phyloP scores from a whole-genome alignment of 805 yeast species.

The Zygotorulaspora danielsina region DNA sequence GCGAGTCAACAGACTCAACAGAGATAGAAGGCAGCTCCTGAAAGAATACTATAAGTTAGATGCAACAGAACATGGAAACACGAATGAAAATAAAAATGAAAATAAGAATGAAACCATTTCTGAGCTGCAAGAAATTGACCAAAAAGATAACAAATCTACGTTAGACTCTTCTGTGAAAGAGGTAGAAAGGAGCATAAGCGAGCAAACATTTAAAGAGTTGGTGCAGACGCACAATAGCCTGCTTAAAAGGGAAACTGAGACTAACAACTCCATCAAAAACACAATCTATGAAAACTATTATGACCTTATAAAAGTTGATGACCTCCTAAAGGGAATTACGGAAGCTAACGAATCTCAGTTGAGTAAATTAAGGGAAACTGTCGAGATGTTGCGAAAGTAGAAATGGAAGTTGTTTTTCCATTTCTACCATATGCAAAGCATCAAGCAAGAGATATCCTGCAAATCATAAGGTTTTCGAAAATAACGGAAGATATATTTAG shows the following conservation, averaged over 20 bases:
- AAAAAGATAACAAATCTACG: not conserved
- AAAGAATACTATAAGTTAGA: slow-evolving; percentile 28
- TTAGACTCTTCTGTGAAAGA: not conserved
- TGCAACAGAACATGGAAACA: slow-evolving; percentile 3
- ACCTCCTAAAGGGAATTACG: slow-evolving; percentile 41
- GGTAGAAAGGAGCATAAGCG: slow-evolving; percentile 5
- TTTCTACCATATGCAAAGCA: no score
- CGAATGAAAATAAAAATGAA: not conserved
- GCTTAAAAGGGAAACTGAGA: slow-evolving; percentile 30
- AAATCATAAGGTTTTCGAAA: no score
- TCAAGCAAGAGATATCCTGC: no score
- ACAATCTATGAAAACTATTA: slow-evolving; percentile 73
- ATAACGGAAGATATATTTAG: no score
- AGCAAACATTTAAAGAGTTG: slow-evolving; percentile 22
- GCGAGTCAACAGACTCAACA: slow-evolving; percentile 19
- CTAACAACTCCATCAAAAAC: slow-evolving; percentile 51
- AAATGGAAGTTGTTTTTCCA: no score
- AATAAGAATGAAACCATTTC: not conserved
- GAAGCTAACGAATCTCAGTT: slow-evolving; percentile 13
- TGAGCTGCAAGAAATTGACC: not conserved
- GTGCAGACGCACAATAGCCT: slow-evolving; percentile 28
- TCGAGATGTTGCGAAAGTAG: slow-evolving; percentile 8
- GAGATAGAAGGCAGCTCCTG: slow-evolving; percentile 25
- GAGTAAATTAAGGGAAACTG: slow-evolving; percentile 15
- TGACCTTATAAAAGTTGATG: slow-evolving; percentile 64